Percentiles rank a stretch among this genome's conserved stretches.
These are phyloP conservation scores for Geum urbanum DNA, from an alignment of 306 rosid species.

Conservation along the genomic window DNA sequence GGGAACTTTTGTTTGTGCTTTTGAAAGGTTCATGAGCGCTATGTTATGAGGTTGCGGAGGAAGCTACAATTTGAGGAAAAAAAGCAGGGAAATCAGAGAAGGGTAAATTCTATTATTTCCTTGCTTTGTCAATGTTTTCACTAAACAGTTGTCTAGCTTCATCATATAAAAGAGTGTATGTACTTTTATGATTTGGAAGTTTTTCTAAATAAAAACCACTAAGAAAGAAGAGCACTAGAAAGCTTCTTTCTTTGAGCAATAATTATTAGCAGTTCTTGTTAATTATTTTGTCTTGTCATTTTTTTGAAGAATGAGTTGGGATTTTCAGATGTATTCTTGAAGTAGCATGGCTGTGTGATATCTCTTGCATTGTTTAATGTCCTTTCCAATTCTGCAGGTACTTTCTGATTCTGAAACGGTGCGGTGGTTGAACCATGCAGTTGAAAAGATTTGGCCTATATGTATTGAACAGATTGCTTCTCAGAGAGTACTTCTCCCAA, in stretches of 20 bases:
- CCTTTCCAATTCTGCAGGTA: slow-evolving; percentile 47
- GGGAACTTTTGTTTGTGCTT: slow-evolving; percentile 18
- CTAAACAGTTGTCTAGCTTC: slow-evolving; percentile 10
- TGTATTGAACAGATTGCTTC: slow-evolving; percentile 92
- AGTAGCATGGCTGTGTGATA: background rate
- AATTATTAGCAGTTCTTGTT: background rate
- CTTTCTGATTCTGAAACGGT: slow-evolving; percentile 95
- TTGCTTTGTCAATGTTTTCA: background rate
- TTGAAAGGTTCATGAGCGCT: slow-evolving; percentile 83
- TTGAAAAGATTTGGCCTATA: slow-evolving; percentile 96
- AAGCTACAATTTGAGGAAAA: slow-evolving; percentile 77
- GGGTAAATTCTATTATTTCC: slow-evolving; percentile 54
- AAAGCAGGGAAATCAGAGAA: slow-evolving; percentile 86
- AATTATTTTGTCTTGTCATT: background rate
- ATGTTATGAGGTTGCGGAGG: slow-evolving; percentile 58
- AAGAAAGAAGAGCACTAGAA: background rate
- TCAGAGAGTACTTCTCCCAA: slow-evolving; percentile 83
- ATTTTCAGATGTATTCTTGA: background rate
- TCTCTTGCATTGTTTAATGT: background rate
- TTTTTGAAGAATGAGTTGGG: slow-evolving; percentile 13
- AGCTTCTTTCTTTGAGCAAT: background rate
- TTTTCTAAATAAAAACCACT: background rate
- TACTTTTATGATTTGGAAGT: slow-evolving; percentile 4
- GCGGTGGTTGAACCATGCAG: slow-evolving; percentile 92
- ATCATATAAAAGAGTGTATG: slow-evolving; percentile 4